Evolutionary conservation across 352 stramenopile genomes (phyloP), one percentile per base, ranked within the genome.

Genomic region (Phytophthora foliorum): DNA sequence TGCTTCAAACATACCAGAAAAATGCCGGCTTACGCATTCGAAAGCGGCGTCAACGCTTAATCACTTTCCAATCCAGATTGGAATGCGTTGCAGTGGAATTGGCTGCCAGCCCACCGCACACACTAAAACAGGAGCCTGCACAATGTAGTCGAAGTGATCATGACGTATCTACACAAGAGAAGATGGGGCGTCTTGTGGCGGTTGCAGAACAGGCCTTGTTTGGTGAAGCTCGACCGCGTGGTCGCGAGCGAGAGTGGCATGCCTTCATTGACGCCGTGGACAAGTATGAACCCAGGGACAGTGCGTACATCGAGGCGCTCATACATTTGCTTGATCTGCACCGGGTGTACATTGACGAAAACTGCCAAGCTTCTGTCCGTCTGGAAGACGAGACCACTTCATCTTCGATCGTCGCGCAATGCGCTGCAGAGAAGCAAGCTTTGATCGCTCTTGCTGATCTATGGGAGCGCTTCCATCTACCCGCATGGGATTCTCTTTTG

Each of bases 271-370:
- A 72, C 4, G 62, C 67, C 7, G 42, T 75, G 3, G 17, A 24
- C 9, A 75, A 63, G 21, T 71, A 67, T 39, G 49, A 68, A 13
- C 24, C 36, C 10, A 38, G 39, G 45, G 67, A 75, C 25, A 44
- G 44, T 21, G 27, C 56, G 42, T 75, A 75, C 56, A 64, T 75
- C 44, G 21, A 29, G 16, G 38, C 13, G 21, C 6, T 78, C 13
- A 59, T 57, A 0, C 54, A 29, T 1, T 68, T 81, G 39, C 21
- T 86, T n/a, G 63, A 77, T 6, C 41, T 82, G 17, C 78, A 86
- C 29, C 55, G 64, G 5, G 58, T 86, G 2, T 86, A 67, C 29
- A 42, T 84, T 5, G 63, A 69, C 25, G 77, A 82, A 56, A 67
- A 63, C 14, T 60, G 67, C 25, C 62, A 53, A 52, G 25, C 4